Evolutionary conservation across 1,284 basidiomycete genomes (phyloP), one percentile per base, ranked within the genome.

Genomic region (Wallemia mellicola): DNA sequence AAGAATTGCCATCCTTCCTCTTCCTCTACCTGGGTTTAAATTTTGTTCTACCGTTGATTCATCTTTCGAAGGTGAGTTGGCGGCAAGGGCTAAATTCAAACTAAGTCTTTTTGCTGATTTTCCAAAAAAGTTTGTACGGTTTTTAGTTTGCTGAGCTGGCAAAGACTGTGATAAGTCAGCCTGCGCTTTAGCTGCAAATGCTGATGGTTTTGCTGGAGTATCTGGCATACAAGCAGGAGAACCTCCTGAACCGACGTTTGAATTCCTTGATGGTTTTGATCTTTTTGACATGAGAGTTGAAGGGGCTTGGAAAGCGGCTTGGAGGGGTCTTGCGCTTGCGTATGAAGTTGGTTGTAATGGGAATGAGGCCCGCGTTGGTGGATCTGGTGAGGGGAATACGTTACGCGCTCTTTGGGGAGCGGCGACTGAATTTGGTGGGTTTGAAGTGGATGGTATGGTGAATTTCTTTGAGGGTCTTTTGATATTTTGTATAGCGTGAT

Each of bases 151-250:
- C 22, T 57, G 24, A 26, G 55, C 55, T 2, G 55, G 25, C 17
- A 28, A 57, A 14, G 55, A 26, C 22, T 26, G 25, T 14, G 25
- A 27, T 25, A 28, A 19, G 17, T 26, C 27, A 26, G 55, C 55
- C 17, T 28, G 24, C 5, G 55, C 55, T 24, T 57, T 57, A 17
- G 55, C 55, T 9, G 55, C 55, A 25, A 57, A 57, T 26, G 27
- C 25, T 5, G 55, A 57, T 2, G 55, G 55, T 24, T 57, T 57
- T 9, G 55, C 55, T 3, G 55, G 55, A 17, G 55, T 57, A 25
- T 57, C 55, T 2, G 55, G 55, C 55, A 57, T 57, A 48, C 7
- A 28, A 26, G 55, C 55, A 28, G 55, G 55, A 26, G 55, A 57
- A 24, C 27, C 55, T 2, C 7, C 9, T 11, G 24, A 15, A n/a